A percentile compares a stretch with the other conserved stretches of the same genome.
phyloP scores from a whole-genome alignment of 495 filamentous ascomycete genomes.

The Annulohypoxylon maeteangense region DNA sequence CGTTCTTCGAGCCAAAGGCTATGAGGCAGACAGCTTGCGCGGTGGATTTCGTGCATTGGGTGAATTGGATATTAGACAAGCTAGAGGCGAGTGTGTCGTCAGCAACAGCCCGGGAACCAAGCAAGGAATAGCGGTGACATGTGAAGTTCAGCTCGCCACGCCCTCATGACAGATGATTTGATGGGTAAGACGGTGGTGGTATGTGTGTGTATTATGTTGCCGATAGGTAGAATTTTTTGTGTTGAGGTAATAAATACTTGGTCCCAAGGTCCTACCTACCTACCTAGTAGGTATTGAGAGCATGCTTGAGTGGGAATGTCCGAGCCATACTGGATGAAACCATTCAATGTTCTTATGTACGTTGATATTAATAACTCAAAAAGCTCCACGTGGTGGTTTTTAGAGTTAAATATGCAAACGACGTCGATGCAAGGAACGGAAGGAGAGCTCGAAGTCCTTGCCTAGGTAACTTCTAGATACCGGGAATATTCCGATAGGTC shows the following conservation, averaged over 20 bases:
- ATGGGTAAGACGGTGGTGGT: neutral
- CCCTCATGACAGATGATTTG: conserved; percentile 9
- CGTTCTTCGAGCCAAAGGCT: conserved; percentile 61
- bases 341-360: too few species aligned
- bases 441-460: too few species aligned
- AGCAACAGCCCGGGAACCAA: neutral
- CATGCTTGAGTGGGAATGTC: too few species aligned
- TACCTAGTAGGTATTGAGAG: too few species aligned
- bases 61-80: conserved; percentile 11
- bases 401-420: too few species aligned
- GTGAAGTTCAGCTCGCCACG: conserved; percentile 25
- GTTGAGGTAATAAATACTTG: neutral
- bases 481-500: too few species aligned
- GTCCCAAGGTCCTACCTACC: too few species aligned
- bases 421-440: too few species aligned
- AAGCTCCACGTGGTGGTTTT: neutral
- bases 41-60: conserved; percentile 52
- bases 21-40: conserved; percentile 61
- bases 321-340: too few species aligned
- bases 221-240: neutral
- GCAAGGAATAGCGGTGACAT: conserved; percentile 16
- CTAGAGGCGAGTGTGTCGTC: neutral
- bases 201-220: neutral
- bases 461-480: too few species aligned
- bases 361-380: neutral